Base-by-base conservation (phyloP, 2,329 filamentous ascomycete genomes). In the Phialocephala sp. region DNA sequence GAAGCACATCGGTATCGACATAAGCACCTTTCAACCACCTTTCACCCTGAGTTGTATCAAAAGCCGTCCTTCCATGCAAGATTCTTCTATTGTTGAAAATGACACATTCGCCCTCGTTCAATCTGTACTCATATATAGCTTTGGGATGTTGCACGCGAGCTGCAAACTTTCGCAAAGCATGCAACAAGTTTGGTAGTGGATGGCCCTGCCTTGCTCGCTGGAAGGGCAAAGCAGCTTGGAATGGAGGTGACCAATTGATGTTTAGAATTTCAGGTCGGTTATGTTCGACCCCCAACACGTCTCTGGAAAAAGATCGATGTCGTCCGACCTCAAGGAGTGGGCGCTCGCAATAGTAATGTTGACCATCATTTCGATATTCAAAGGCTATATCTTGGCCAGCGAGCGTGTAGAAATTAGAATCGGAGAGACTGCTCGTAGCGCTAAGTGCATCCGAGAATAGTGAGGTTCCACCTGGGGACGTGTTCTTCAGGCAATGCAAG, bases 51-150 rank as follows among this genome's bases (percentile, higher is more conserved):
- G 79, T 79, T 0, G 82, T 79, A 75, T 94, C 88, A 77, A 98
- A 98, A 36, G 88, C 86, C 18, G 83, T 85, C 4, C 95, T 83
- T 0, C 93, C 94, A 80, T 98, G 95, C 75, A 97, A 78, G n/a
- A 97, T 83, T 20, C 94, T 84, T 66, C 88, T 80, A 75, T 98
- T 98, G 76, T 97, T 90, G 75, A 99, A 98, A n/a, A 99, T 84
- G 14, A 94, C 93, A 75, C 93, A 97, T 74, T 97, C 91, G 2
- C 94, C 95, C 4, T 91, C 88, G 62, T 87, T 81, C 77, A 97
- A 81, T 77, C 90, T 90, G 65, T 90, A 83, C 80, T 94, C 84
- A 74, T 89, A 90, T 61, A 93, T 78, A 66, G 86, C 86, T 4
- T 80, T 75, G 0, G 83, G 79, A 0, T 81, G 75, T 69, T 92